These are phyloP conservation scores for Candida mesenterica DNA, from an alignment of 1,139 yeast species.

Conservation along the genomic window DNA sequence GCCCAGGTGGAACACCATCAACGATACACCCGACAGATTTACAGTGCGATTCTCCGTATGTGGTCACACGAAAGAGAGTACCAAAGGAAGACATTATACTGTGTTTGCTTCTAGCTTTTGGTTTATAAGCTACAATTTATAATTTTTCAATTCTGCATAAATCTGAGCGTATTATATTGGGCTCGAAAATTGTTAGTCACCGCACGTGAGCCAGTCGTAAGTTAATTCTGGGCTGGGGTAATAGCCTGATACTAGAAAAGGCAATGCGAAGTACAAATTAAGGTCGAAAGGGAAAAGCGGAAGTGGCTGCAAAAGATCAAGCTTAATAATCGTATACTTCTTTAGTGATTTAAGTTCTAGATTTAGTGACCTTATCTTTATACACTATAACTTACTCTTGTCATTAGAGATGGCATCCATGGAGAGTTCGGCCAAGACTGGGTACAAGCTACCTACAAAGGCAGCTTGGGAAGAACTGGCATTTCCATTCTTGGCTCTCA, in stretches of 20 bases:
- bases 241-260: too few species aligned
- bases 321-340: too few species aligned
- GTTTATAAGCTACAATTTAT: background rate
- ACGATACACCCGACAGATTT: constrained; percentile 98
- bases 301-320: too few species aligned
- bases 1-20: constrained; percentile 97
- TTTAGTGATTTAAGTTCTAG: too few species aligned
- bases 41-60: constrained; percentile 98
- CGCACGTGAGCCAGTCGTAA: constrained; percentile 7
- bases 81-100: constrained; percentile 50
- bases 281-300: too few species aligned
- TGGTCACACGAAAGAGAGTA: constrained; percentile 64
- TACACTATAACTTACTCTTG: constrained; percentile 8
- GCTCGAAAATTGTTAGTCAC: constrained; percentile 12
- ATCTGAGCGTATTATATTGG: too few species aligned
- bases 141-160: constrained; percentile 1
- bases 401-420: constrained; percentile 13
- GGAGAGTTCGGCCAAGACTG: constrained; percentile 42
- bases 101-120: constrained; percentile 2
- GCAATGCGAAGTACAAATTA: too few species aligned
- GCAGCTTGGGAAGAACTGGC: constrained; percentile 61
- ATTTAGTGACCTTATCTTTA: background rate
- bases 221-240: too few species aligned
- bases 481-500: constrained; percentile 55
- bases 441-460: constrained; percentile 43